These are phyloP conservation scores for Aspergillus glaucus DNA, from an alignment of 2,329 filamentous ascomycete genomes.

Conservation along the genomic window DNA sequence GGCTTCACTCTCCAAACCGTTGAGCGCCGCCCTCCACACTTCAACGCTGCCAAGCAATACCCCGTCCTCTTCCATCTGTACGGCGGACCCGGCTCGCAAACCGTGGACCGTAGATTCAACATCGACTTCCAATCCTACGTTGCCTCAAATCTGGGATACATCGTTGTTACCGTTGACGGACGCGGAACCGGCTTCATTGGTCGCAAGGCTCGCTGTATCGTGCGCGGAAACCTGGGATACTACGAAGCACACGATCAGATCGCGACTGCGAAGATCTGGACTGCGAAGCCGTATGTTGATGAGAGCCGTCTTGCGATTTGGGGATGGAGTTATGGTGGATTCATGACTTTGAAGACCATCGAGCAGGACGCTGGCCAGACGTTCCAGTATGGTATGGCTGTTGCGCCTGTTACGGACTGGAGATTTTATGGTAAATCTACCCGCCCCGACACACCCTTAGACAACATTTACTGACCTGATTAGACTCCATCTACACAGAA, in stretches of 20 bases:
- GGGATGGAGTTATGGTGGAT: slow-evolving; percentile 98
- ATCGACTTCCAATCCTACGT: slow-evolving; percentile 90
- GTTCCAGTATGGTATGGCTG: slow-evolving; percentile 95
- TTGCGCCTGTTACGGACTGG: slow-evolving; percentile 98
- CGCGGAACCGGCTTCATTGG: slow-evolving; percentile 89
- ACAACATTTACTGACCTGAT: background rate
- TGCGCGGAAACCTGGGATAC: slow-evolving; percentile 76
- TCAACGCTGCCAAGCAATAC: slow-evolving; percentile 75
- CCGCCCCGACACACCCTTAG: background rate
- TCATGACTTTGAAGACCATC: slow-evolving; percentile 88
- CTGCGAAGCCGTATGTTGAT: slow-evolving; percentile 76
- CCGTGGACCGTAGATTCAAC: slow-evolving; percentile 69
- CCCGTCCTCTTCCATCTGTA: slow-evolving; percentile 94
- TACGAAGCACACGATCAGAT: slow-evolving; percentile 90
- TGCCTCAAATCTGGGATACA: slow-evolving; percentile 77
- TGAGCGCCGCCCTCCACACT: slow-evolving; percentile 85
- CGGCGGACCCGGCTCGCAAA: slow-evolving; percentile 88
- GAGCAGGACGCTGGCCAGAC: slow-evolving; percentile 84
- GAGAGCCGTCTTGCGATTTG: slow-evolving; percentile 78
- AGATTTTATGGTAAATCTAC: slow-evolving; percentile 63
- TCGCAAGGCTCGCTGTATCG: slow-evolving; percentile 71
- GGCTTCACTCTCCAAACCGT: slow-evolving; percentile 66
- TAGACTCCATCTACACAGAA: slow-evolving; percentile 34
- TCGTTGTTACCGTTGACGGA: slow-evolving; percentile 91
- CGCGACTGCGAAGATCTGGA: slow-evolving; percentile 78